A percentile compares a stretch with the other conserved stretches of the same genome.
phyloP scores from a whole-genome alignment of 1,139 yeast genomes.

The Candida pseudoviswanathii region DNA sequence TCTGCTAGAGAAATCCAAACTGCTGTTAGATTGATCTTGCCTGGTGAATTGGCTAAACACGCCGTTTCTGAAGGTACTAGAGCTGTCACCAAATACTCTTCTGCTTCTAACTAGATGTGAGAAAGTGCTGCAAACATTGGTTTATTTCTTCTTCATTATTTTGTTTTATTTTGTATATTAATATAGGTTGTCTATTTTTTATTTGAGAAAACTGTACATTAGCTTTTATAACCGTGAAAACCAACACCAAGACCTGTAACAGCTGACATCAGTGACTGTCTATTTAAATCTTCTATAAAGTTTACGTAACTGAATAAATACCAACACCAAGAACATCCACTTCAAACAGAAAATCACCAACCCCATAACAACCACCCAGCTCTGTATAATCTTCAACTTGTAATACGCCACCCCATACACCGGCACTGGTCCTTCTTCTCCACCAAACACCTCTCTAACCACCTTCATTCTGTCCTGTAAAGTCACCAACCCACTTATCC shows the following conservation, averaged over 20 bases:
- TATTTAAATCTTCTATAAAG: background rate
- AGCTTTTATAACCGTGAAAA: slow-evolving; percentile 17
- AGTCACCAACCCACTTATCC: slow-evolving; percentile 52
- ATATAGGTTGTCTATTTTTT: slow-evolving; percentile 7
- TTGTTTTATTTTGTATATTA: slow-evolving; percentile 12
- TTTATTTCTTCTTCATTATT: slow-evolving; percentile 7
- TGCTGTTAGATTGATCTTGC: slow-evolving; percentile 97
- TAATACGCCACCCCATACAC: slow-evolving; percentile 4
- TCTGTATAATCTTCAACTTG: slow-evolving; percentile 1
- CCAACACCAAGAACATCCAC: background rate
- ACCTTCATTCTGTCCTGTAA: slow-evolving; percentile 58
- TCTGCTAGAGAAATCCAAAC: slow-evolving; percentile 99
- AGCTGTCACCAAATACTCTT: slow-evolving; percentile 99
- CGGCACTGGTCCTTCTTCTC: slow-evolving; percentile 4
- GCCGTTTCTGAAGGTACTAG: slow-evolving; percentile 99
- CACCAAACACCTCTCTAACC: slow-evolving; percentile 45
- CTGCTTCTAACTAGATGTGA: slow-evolving; percentile 65
- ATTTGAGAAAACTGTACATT: slow-evolving; percentile 18
- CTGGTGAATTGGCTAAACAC: slow-evolving; percentile 99
- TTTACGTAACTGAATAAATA: slow-evolving; percentile 1
- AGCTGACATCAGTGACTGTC: background rate
- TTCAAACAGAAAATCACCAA: background rate
- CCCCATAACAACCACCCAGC: slow-evolving; percentile 5
- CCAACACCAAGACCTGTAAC: background rate
- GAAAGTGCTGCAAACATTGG: no score